Conservation (phyloP, 176 grass and related monocot genomes). For the Chloris gayana region DNA sequence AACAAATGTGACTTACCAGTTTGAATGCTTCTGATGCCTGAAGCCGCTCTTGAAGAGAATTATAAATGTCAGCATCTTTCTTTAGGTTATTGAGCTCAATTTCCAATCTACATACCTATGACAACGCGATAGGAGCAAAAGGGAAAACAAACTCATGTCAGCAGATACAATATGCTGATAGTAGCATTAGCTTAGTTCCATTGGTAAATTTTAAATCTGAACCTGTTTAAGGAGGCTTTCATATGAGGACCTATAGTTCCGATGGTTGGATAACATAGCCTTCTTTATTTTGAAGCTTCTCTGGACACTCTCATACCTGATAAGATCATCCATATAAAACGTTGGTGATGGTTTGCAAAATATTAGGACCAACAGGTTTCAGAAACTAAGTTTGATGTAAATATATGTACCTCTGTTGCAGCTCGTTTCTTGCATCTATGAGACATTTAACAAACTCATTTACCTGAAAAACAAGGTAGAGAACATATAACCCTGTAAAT, state of each 20-base stretch:
- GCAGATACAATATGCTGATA: background rate
- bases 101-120: conserved; percentile 80
- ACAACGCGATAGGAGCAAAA: background rate
- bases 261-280: conserved; percentile 70
- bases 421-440: conserved; percentile 81
- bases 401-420: conserved; percentile 68
- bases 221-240: conserved; percentile 89
- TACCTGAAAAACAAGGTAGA: conserved; percentile 58
- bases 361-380: conserved; percentile 1
- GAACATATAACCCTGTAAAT: conserved; percentile 13
- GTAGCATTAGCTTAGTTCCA: background rate
- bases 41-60: conserved; percentile 71
- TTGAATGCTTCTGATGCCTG: conserved; percentile 71
- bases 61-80: conserved; percentile 76
- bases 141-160: background rate
- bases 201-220: background rate
- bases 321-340: conserved; percentile 2
- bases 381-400: conserved; percentile 36
- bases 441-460: conserved; percentile 73
- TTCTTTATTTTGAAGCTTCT: conserved; percentile 96
- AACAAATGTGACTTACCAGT: conserved; percentile 43
- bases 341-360: conserved; percentile 1
- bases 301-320: conserved; percentile 64
- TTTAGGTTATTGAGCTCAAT: conserved; percentile 71
- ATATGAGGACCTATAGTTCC: conserved; percentile 66